Evolutionary conservation across 352 stramenopile genomes (phyloP), one percentile per base, ranked within the genome.

Genomic region (Globisporangium recalcitrans): DNA sequence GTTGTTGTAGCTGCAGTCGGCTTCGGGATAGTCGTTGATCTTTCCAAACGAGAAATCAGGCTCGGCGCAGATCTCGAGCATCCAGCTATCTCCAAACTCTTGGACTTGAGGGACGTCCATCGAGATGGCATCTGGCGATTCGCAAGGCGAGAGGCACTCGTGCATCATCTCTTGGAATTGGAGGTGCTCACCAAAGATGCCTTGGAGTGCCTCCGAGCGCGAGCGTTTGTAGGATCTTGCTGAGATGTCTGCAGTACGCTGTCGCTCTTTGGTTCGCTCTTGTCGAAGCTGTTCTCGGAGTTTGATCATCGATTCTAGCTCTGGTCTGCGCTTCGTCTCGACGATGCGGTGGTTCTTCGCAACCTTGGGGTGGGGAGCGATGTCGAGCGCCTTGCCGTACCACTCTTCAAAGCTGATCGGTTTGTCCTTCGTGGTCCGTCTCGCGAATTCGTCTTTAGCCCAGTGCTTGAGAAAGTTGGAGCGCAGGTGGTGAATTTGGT

Each of bases 391-490:
- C 38, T 72, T 77, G 29, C 60, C 55, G 54, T 84, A 86, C 83
- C 83, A 92, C 1, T 78, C 52, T 0, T 86, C 72, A 31, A 90
- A 87, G 21, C 68, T 69, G 8, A 52, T 9, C 0, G 42, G 38
- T 2, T 64, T 59, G 11, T 62, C 54, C 14, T 48, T 51, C 0
- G 53, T 29, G 32, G 60, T 69, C 14, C 71, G 71, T 40, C 71
- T 69, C 0, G 22, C 59, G 46, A 83, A 78, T 56, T 95, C 85
- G 16, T 95, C 83, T 27, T 83, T 83, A 1, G 80, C 83, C 85
- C 85, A 95, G 10, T 75, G 62, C 42, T 78, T 80, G 31, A 91
- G 62, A 51, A 95, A 95, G 10, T 68, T 74, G 31, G 58, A 54
- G 21, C 82, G 78, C 10, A 92, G 58, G 0, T 44, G 46, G n/a